A percentile compares a stretch with the other conserved stretches of the same genome.
Evolutionary conservation across 371 early-diverging fungal genomes (phyloP).

Genomic region (Mucor indicus): DNA sequence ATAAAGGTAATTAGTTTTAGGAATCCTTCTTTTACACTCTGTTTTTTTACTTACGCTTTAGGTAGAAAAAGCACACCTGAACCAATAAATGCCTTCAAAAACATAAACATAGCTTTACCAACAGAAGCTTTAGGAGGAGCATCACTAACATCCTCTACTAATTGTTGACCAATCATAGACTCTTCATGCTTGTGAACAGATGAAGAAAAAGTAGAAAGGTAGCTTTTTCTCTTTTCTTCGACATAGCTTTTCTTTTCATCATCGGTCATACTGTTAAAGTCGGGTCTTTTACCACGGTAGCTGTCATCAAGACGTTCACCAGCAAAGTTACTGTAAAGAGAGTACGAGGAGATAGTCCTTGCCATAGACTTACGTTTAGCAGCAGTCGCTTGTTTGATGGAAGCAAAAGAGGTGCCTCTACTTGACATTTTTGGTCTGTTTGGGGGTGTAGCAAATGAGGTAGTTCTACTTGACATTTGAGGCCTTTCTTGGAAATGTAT

Average conservation of each 20-base stretch:
- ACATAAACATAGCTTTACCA: conserved; percentile 71
- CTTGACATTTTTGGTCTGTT: conserved; percentile 11
- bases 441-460: conserved; percentile 1
- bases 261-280: neutral
- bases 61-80: conserved; percentile 69
- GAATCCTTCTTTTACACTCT: neutral
- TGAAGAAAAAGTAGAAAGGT: neutral
- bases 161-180: conserved; percentile 8
- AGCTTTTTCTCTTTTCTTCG: neutral
- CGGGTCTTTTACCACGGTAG: neutral
- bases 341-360: conserved; percentile 25
- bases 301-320: conserved; percentile 24
- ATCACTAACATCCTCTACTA: conserved; percentile 1
- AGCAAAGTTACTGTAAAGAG: conserved; percentile 33
- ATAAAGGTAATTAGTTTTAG: neutral
- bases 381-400: conserved; percentile 3
- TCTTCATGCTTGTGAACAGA: conserved; percentile 11
- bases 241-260: conserved; percentile 8
- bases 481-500: neutral
- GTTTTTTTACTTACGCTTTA: conserved; percentile 50
- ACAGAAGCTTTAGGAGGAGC: conserved; percentile 48
- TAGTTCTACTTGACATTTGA: neutral
- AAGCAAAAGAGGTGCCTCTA: conserved; percentile 7
- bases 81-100: conserved; percentile 77
- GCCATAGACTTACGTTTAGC: conserved; percentile 19